Percentiles rank a stretch among this genome's conserved stretches.
phyloP scores from a whole-genome alignment of 75 land plant genomes.

The Pinus taeda region DNA sequence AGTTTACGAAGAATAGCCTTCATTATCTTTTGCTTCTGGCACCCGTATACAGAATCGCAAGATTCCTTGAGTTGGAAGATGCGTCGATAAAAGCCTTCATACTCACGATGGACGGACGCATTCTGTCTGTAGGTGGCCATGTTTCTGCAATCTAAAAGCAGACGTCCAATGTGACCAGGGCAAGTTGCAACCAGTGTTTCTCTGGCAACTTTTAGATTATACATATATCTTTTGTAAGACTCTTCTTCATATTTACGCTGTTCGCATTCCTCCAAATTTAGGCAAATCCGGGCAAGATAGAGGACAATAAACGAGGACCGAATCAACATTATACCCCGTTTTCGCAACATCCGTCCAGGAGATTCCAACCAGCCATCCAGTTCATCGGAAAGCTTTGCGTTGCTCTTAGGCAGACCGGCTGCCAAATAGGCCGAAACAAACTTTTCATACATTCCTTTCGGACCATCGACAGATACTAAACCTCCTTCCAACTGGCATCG shows the following conservation, averaged over 20 bases:
- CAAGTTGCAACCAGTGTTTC: neutral
- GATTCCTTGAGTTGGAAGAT: too few relatives aligned
- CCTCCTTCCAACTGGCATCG: constrained; percentile 6
- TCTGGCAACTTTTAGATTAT: neutral
- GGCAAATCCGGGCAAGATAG: neutral
- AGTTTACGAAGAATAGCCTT: too few relatives aligned
- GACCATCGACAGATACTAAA: neutral
- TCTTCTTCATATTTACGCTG: too few relatives aligned
- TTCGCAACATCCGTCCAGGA: neutral
- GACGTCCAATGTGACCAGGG: neutral
- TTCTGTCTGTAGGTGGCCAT: too few relatives aligned
- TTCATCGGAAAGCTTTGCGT: neutral
- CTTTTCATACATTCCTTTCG: neutral
- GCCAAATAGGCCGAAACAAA: neutral
- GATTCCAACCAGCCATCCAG: neutral
- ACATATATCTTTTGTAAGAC: too few relatives aligned
- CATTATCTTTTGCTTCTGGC: too few relatives aligned
- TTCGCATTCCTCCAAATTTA: neutral
- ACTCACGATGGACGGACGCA: too few relatives aligned
- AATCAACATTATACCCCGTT: neutral
- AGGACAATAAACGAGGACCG: neutral
- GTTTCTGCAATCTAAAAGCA: too few relatives aligned
- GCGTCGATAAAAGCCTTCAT: too few relatives aligned
- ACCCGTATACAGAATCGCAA: too few relatives aligned
- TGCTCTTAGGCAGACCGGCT: too few relatives aligned